Base-by-base conservation (phyloP, 441 rosid genomes). In the Erodium moschatum region DNA sequence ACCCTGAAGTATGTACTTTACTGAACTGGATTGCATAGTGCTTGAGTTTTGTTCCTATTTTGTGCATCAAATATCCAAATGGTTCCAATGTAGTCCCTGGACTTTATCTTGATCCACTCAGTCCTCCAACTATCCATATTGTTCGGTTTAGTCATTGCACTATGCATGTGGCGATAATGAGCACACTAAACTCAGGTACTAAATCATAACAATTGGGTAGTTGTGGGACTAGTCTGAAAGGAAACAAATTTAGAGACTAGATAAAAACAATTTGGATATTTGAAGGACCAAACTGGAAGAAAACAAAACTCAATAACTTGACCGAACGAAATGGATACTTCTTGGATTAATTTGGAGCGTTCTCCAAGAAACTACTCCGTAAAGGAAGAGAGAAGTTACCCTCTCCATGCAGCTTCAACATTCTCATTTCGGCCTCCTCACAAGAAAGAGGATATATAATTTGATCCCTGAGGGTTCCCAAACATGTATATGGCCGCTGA, bases 401-500 rank as follows among this genome's bases (percentile, higher is more conserved):
- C 79, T 72, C 70, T 69, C 83, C 84, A 71, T 68, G 63, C 73
- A 85, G 69, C 79, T 85, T 84, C 68, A 81, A 66, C 66, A 83
- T 82, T 75, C 84, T 78, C 62, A 66, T 40, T 75, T 82, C 84
- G 54, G 98, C 99, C 82, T 92, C 97, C 79, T 88, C 90, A 21
- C 67, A 80, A 46, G 99, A 95, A 67, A 95, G 86, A 73, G 99
- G 99, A 81, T 95, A 95, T 81, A 92, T 92, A 73, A 92, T 90
- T 78, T 95, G 99, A 87, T 95, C 99, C 82, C 99, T 86, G 80
- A 95, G 81, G 73, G 98, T 95, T 71, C 99, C 99, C 76, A 95
- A 82, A 81, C 99, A 92, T 52, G 98, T 92, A 75, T 95, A 95
- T 8, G 98, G 99, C 61, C 91, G 83, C 74, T 95, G 99, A 66